Evolutionary conservation across 2,329 filamentous ascomycete species (phyloP).

Genomic region (Leptographium flavum): DNA sequence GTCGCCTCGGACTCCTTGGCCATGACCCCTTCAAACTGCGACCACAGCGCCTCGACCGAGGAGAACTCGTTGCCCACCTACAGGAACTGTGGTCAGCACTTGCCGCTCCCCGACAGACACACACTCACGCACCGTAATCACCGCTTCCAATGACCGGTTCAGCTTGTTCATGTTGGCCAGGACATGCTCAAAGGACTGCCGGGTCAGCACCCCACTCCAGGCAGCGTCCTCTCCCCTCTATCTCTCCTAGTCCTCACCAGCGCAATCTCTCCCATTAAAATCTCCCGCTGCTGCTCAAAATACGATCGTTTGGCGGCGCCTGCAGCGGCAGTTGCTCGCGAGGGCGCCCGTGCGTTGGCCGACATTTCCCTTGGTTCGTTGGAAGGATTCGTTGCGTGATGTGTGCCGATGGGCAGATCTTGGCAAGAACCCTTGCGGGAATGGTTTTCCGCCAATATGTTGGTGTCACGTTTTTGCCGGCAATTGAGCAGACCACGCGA

Average conservation of each 20-base stretch:
- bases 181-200: conserved; percentile 67
- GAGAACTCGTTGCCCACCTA: conserved; percentile 91
- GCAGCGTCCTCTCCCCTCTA: background rate
- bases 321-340: background rate
- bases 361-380: too few species aligned
- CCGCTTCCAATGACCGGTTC: conserved; percentile 80
- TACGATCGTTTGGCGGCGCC: conserved; percentile 34
- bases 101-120: background rate
- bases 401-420: too few species aligned
- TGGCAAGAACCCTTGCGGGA: too few species aligned
- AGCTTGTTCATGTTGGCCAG: conserved; percentile 92
- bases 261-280: conserved; percentile 58
- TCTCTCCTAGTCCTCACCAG: conserved; percentile 32
- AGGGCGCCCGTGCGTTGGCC: conserved; percentile 2
- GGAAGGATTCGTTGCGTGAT: too few species aligned
- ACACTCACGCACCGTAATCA: conserved; percentile 55
- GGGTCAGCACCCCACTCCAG: background rate
- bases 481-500: background rate
- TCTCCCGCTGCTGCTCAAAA: conserved; percentile 64
- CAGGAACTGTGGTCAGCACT: background rate
- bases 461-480: background rate
- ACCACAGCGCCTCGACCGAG: conserved; percentile 95
- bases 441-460: background rate
- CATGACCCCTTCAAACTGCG: conserved; percentile 94
- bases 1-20: conserved; percentile 36